A percentile compares a stretch with the other conserved stretches of the same genome.
Conservation (phyloP, 192 early-diverging fungal genomes). For the Podila verticillata region DNA sequence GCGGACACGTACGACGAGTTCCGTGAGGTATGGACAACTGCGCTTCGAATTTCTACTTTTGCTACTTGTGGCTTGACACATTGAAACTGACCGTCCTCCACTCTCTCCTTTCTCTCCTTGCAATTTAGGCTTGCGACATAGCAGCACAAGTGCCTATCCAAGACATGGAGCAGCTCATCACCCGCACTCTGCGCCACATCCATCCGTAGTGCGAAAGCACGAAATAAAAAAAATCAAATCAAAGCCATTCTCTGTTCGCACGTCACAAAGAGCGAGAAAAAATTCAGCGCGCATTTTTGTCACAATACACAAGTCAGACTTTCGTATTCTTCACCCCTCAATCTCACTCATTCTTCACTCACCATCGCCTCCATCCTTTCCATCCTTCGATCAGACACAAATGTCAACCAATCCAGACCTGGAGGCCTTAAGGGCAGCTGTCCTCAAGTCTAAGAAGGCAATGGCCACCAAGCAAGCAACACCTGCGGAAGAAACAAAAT, state of each 20-base stretch:
- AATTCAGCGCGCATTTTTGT: no score
- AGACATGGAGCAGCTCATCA: constrained; percentile 23
- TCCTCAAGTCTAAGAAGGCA: constrained; percentile 25
- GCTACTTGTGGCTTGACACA: not conserved
- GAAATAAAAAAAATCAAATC: no score
- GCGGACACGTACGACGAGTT: constrained; percentile 35
- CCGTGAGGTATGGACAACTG: constrained; percentile 25
- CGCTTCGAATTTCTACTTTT: not conserved
- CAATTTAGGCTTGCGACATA: constrained; percentile 15
- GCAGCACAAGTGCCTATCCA: constrained; percentile 25
- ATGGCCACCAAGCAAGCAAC: not conserved
- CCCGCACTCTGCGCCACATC: constrained; percentile 3
- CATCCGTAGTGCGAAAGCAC: not conserved
- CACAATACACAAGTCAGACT: not conserved
- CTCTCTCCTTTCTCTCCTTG: not conserved
- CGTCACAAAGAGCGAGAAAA: no score
- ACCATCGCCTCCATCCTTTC: not conserved
- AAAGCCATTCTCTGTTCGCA: no score
- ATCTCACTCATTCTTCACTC: not conserved
- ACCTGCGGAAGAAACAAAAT: no score
- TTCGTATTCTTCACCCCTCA: not conserved
- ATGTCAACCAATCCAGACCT: constrained; percentile 18
- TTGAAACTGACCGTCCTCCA: not conserved
- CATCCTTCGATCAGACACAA: not conserved
- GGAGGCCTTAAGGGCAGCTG: constrained; percentile 27